Conservation (phyloP, 2,329 filamentous ascomycete genomes). For the Dactylellina leptospora region DNA sequence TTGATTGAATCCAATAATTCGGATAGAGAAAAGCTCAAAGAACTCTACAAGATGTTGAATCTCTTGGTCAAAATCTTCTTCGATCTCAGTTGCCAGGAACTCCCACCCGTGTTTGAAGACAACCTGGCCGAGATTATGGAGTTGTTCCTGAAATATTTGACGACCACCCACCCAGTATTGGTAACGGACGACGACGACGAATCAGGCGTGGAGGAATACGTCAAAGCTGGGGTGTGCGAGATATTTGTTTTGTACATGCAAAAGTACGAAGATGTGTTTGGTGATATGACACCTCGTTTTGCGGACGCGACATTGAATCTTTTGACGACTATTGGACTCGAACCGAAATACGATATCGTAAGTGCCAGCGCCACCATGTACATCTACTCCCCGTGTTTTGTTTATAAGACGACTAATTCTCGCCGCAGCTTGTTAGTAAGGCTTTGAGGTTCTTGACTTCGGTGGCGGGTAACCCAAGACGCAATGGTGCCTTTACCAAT, state of each 20-base stretch:
- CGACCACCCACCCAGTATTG: slow-evolving; percentile 83
- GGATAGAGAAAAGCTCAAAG: slow-evolving; percentile 77
- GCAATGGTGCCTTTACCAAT: slow-evolving; percentile 86
- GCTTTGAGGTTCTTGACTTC: slow-evolving; percentile 93
- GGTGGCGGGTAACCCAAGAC: slow-evolving; percentile 78
- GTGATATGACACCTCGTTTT: slow-evolving; percentile 79
- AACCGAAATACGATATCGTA: slow-evolving; percentile 87
- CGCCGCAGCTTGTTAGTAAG: slow-evolving; percentile 77
- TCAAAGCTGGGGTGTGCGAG: slow-evolving; percentile 94
- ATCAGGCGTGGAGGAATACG: slow-evolving; percentile 81
- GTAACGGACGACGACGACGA: slow-evolving; percentile 89
- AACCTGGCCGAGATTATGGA: slow-evolving; percentile 79
- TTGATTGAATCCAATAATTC: slow-evolving; percentile 76
- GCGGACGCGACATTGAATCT: slow-evolving; percentile 91
- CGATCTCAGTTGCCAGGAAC: slow-evolving; percentile 95
- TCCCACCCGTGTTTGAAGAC: slow-evolving; percentile 93
- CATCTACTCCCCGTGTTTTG: background rate
- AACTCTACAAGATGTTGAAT: slow-evolving; percentile 84
- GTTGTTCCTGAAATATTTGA: slow-evolving; percentile 90
- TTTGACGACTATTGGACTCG: slow-evolving; percentile 81
- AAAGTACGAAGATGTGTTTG: slow-evolving; percentile 96
- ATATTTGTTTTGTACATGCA: slow-evolving; percentile 86
- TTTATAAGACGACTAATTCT: background rate
- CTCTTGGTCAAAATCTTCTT: slow-evolving; percentile 91
- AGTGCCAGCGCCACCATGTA: too few species aligned